A percentile compares a stretch with the other conserved stretches of the same genome.
Evolutionary conservation across 176 grass and related monocot genomes (phyloP).

Genomic region (Eragrostis nindensis): DNA sequence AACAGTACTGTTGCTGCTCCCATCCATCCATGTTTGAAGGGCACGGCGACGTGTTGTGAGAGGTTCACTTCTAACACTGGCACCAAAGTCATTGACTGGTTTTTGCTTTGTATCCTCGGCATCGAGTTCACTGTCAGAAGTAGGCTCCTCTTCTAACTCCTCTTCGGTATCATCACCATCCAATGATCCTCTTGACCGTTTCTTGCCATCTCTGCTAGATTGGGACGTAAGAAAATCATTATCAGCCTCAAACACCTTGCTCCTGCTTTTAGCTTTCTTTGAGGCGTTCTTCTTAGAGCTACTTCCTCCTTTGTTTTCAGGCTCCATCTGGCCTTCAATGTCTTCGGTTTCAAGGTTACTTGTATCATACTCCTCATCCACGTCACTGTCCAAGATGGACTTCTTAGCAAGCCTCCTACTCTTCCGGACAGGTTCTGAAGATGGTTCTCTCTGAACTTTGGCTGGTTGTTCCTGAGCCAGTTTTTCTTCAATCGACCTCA

Average conservation of each 20-base stretch:
- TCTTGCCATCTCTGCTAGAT: conserved; percentile 53
- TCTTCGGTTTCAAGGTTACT: conserved; percentile 43
- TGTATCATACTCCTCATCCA: conserved; percentile 56
- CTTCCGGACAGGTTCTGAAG: conserved; percentile 71
- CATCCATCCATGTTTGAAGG: conserved; percentile 78
- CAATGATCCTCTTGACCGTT: conserved; percentile 48
- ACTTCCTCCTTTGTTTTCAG: conserved; percentile 46
- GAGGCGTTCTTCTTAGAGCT: conserved; percentile 50
- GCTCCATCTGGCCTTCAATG: conserved; percentile 22
- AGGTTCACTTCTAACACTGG: conserved; percentile 54
- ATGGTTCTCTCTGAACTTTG: conserved; percentile 34
- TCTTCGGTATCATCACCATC: conserved; percentile 67
- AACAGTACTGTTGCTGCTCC: conserved; percentile 49
- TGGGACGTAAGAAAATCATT: no score
- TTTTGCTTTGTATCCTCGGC: conserved; percentile 49
- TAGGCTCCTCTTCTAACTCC: conserved; percentile 68
- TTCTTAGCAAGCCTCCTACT: conserved; percentile 76
- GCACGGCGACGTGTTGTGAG: conserved; percentile 75
- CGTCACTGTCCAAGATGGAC: conserved; percentile 47
- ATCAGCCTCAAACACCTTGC: no score
- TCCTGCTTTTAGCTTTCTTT: conserved; percentile 47
- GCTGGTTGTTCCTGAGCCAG: conserved; percentile 42
- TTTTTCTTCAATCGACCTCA: conserved; percentile 39
- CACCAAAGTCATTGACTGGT: conserved; percentile 23
- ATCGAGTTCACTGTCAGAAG: conserved; percentile 51